Conservation (phyloP, 1,284 basidiomycete species). For the Vanrija humicola region DNA sequence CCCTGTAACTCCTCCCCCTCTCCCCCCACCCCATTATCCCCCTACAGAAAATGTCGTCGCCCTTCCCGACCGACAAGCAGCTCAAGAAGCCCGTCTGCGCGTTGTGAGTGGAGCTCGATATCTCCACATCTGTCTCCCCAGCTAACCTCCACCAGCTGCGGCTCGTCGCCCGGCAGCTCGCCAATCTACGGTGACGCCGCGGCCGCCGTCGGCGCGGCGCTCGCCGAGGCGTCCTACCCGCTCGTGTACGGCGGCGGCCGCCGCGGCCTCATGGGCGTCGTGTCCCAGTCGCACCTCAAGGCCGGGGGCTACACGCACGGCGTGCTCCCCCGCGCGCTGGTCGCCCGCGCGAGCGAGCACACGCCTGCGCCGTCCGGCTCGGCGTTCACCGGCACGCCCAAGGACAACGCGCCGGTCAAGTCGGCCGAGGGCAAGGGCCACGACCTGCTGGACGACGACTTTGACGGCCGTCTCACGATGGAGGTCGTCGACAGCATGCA, state of each 20-base stretch:
- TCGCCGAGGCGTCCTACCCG: conserved; percentile 61
- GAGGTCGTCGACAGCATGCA: conserved; percentile 81
- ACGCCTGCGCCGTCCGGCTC: conserved; percentile 19
- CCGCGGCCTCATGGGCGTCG: conserved; percentile 79
- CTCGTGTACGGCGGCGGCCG: conserved; percentile 85
- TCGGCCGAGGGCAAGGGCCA: conserved; percentile 39
- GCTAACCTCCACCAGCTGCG: conserved; percentile 53
- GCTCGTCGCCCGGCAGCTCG: conserved; percentile 63
- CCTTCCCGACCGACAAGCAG: conserved; percentile 22
- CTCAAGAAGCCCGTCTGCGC: conserved; percentile 44
- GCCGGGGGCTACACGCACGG: conserved; percentile 74
- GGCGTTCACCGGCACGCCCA: not conserved
- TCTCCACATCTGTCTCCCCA: not conserved
- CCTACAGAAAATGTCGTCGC: conserved; percentile 1
- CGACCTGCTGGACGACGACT: conserved; percentile 49
- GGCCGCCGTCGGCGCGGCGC: conserved; percentile 66
- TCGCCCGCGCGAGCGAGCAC: conserved; percentile 34
- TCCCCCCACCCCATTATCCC: not conserved
- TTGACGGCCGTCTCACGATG: conserved; percentile 35
- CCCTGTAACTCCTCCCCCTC: not conserved
- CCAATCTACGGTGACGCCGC: conserved; percentile 66
- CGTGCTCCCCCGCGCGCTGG: conserved; percentile 65
- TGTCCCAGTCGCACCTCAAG: conserved; percentile 66
- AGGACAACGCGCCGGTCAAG: conserved; percentile 4
- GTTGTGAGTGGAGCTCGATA: conserved; percentile 30